Evolutionary conservation across 2,329 filamentous ascomycete genomes (phyloP).

Genomic region (Gnomoniopsis smithogilvyi): DNA sequence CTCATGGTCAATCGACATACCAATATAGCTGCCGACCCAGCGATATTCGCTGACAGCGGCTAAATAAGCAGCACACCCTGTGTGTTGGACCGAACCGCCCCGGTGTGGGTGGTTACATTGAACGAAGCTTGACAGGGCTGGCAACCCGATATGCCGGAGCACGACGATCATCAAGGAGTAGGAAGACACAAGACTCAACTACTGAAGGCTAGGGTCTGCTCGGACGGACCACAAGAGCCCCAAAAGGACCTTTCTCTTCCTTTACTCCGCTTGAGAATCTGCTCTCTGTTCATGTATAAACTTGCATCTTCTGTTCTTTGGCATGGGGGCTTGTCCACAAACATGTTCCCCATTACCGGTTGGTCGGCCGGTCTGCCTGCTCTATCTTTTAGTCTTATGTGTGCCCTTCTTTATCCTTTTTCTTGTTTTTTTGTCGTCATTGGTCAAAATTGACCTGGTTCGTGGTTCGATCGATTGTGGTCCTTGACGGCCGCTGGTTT

Average conservation of each 20-base stretch:
- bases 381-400: background rate
- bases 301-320: slow-evolving; percentile 4
- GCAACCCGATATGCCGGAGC: background rate
- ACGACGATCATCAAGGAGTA: no score
- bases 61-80: background rate
- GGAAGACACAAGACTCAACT: background rate
- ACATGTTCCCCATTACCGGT: background rate
- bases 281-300: slow-evolving; percentile 14
- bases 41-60: background rate
- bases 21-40: background rate
- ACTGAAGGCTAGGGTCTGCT: slow-evolving; percentile 13
- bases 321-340: slow-evolving; percentile 11
- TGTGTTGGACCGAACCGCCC: background rate
- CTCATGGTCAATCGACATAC: background rate
- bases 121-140: slow-evolving; percentile 3
- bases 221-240: background rate
- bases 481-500: slow-evolving; percentile 2
- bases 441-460: background rate
- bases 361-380: slow-evolving; percentile 9
- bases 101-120: slow-evolving; percentile 1
- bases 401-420: background rate
- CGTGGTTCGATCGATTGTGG: background rate
- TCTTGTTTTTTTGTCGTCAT: background rate
- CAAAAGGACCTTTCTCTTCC: background rate
- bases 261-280: background rate